Percentiles rank a stretch among this genome's conserved stretches.
These are phyloP conservation scores for Pneumocystis sp. DNA, from an alignment of 1,139 yeast genomes.

Conservation along the genomic window DNA sequence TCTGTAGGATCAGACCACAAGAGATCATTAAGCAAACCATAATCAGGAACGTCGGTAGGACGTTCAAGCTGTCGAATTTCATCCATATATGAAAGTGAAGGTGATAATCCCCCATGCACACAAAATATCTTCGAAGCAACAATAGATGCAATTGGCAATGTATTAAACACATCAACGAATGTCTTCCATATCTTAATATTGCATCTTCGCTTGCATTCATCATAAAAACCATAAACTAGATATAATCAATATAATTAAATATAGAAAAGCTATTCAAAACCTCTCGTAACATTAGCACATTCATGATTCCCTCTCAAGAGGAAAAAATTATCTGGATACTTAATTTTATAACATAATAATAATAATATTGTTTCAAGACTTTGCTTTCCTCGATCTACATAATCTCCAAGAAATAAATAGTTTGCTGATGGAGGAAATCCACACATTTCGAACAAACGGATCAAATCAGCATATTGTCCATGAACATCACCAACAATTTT, in stretches of 20 bases:
- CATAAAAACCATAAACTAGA: conserved; percentile 84
- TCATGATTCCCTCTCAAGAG: conserved; percentile 89
- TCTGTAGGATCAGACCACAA: conserved; percentile 97
- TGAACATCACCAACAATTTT: conserved; percentile 96
- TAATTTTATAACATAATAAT: conserved; percentile 78
- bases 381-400: conserved; percentile 94
- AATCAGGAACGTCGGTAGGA: conserved; percentile 96
- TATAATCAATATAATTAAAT: conserved; percentile 16
- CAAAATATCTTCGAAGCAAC: conserved; percentile 94
- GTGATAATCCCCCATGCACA: conserved; percentile 93
- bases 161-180: conserved; percentile 85
- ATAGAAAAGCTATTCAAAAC: not conserved
- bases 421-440: conserved; percentile 97
- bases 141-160: conserved; percentile 86
- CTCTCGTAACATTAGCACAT: conserved; percentile 74
- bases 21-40: conserved; percentile 78
- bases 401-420: conserved; percentile 83
- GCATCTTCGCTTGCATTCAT: conserved; percentile 89
- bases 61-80: conserved; percentile 82
- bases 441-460: conserved; percentile 83
- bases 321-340: conserved; percentile 92
- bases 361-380: conserved; percentile 78
- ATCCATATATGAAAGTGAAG: conserved; percentile 78
- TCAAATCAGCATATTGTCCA: conserved; percentile 86
- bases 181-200: conserved; percentile 87